phyloP scores from a whole-genome alignment of 163 green algal genomes.

The Chlamydomonas reinhardtii region DNA sequence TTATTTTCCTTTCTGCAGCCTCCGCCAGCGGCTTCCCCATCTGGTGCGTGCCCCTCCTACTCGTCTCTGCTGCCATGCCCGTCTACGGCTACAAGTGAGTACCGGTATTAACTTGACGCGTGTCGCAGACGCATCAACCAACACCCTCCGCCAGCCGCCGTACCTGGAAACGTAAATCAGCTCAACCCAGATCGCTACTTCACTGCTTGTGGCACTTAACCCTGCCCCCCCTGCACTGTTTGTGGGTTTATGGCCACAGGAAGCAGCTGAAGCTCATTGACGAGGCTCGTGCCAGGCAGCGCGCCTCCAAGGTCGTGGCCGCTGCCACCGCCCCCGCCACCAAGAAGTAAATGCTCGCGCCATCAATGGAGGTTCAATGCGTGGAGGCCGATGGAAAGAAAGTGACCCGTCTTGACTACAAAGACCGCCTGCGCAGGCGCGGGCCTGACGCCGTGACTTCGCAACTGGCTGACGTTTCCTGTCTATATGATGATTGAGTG shows the following conservation, averaged over 20 bases:
- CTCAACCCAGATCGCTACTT: neutral
- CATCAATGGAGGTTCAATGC: too few species aligned
- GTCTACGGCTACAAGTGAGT: slow-evolving; percentile 23
- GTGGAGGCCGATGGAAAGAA: too few species aligned
- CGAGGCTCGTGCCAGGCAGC: slow-evolving; percentile 10
- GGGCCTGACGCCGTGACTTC: too few species aligned
- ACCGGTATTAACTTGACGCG: neutral
- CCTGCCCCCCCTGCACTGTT: neutral
- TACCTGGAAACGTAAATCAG: too few species aligned
- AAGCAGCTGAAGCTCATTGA: slow-evolving; percentile 32
- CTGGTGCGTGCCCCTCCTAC: slow-evolving; percentile 21
- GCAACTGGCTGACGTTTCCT: too few species aligned
- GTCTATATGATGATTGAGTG: too few species aligned
- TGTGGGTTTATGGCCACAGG: neutral
- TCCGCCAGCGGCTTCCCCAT: slow-evolving; percentile 16
- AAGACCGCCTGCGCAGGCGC: too few species aligned
- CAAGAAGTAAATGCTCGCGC: neutral
- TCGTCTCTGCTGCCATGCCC: slow-evolving; percentile 12
- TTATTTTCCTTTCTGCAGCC: neutral
- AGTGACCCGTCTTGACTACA: too few species aligned
- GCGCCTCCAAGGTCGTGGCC: neutral
- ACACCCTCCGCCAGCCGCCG: too few species aligned
- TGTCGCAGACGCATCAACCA: neutral
- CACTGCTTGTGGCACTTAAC: neutral
- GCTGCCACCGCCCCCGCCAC: neutral